Evolutionary conservation across 257 asterid genomes (phyloP).

Genomic region (Henckelia pumila): DNA sequence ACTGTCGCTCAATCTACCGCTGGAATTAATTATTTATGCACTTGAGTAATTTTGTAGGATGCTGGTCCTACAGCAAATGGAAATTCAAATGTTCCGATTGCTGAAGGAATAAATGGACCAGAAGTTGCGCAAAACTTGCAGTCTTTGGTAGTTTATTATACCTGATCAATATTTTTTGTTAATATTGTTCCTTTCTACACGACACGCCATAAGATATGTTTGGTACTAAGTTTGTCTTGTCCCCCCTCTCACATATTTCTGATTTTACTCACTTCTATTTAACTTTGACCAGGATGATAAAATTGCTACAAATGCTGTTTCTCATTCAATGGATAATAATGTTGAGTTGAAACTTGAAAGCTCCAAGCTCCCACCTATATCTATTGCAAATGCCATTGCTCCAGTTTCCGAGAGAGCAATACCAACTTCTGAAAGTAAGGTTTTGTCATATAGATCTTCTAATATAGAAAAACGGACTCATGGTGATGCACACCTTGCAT

Average conservation of each 20-base stretch:
- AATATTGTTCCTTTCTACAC: constrained; percentile 14
- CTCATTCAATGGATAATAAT: constrained; percentile 41
- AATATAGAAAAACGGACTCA: constrained; percentile 1
- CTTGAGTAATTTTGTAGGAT: constrained; percentile 45
- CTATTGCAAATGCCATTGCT: constrained; percentile 46
- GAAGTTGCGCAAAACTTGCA: constrained; percentile 68
- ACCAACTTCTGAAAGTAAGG: constrained; percentile 70
- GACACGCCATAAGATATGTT: neutral
- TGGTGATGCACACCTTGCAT: constrained; percentile 15
- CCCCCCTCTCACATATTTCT: constrained; percentile 16
- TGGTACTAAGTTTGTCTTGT: constrained; percentile 13
- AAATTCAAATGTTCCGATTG: constrained; percentile 49
- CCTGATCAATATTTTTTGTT: constrained; percentile 18
- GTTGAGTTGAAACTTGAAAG: constrained; percentile 57
- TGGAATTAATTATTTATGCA: constrained; percentile 22
- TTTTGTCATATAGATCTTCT: constrained; percentile 11
- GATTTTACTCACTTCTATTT: constrained; percentile 15
- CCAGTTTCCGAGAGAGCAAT: constrained; percentile 46
- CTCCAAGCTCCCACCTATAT: constrained; percentile 44
- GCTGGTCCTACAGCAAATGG: constrained; percentile 66
- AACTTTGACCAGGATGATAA: constrained; percentile 62
- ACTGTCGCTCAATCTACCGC: constrained; percentile 3
- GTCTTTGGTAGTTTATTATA: constrained; percentile 42
- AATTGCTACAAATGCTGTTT: constrained; percentile 36
- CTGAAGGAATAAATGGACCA: constrained; percentile 80